phyloP scores from a whole-genome alignment of 78 protist species.

The Planoprotostelium fungivorum region DNA sequence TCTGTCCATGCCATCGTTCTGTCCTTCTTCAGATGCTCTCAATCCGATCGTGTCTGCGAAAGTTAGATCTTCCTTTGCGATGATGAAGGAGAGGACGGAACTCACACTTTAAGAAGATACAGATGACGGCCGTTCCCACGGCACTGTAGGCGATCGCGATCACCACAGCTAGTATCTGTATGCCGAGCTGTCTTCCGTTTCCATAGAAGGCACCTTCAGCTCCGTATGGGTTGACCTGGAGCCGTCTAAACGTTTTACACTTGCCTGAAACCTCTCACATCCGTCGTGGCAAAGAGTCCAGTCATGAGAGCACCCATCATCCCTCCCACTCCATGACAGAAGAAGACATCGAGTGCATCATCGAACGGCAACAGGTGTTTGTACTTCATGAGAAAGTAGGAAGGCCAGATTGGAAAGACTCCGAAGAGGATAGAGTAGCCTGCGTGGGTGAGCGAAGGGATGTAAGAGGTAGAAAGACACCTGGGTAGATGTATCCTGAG shows the following conservation, averaged over 20 bases:
- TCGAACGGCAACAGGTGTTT: conserved; percentile 52
- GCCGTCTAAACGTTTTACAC: background rate
- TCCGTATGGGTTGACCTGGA: conserved; percentile 27
- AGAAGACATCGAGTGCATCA: conserved; percentile 73
- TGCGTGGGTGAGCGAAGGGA: background rate
- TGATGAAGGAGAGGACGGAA: too few species aligned
- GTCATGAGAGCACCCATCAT: conserved; percentile 56
- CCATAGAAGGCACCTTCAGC: conserved; percentile 48
- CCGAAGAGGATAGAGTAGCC: conserved; percentile 59
- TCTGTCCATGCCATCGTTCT: background rate
- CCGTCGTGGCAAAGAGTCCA: conserved; percentile 40
- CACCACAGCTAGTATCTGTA: conserved; percentile 36
- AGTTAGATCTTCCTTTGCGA: background rate
- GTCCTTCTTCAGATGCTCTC: background rate
- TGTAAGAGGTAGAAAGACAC: background rate
- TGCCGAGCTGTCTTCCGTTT: conserved; percentile 30
- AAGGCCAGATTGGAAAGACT: conserved; percentile 21
- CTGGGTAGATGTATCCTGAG: conserved; percentile 56
- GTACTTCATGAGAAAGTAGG: conserved; percentile 38
- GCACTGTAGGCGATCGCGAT: conserved; percentile 47
- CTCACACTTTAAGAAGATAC: background rate
- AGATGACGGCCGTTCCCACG: conserved; percentile 13
- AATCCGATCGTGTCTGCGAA: background rate
- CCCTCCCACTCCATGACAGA: conserved; percentile 72
- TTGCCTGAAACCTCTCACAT: background rate